Evolutionary conservation across 2,329 filamentous ascomycete genomes (phyloP).

Genomic region (Phialemoniopsis sp.): DNA sequence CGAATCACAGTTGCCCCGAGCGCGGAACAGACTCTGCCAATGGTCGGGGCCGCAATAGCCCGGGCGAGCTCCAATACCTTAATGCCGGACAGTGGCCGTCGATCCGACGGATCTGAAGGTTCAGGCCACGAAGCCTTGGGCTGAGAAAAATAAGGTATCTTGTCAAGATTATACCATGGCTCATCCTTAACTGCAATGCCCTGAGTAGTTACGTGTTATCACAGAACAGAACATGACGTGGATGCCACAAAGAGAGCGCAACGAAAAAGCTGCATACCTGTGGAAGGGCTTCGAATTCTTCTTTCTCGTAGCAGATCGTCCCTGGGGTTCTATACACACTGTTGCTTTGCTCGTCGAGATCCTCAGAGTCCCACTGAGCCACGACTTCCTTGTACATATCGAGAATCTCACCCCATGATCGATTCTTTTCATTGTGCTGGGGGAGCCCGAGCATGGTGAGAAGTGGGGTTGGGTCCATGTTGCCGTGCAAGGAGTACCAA

Average conservation of each 20-base stretch:
- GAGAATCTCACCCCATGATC: conserved; percentile 17
- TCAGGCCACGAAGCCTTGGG: conserved; percentile 26
- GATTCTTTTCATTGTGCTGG: conserved; percentile 15
- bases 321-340: conserved; percentile 35
- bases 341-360: conserved; percentile 35
- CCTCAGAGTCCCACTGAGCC: conserved; percentile 25
- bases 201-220: no score
- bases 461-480: conserved; percentile 35
- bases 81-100: conserved; percentile 36
- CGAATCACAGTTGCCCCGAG: conserved; percentile 42
- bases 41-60: conserved; percentile 40
- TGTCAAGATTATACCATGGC: no score
- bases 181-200: conserved; percentile 28
- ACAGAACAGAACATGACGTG: no score
- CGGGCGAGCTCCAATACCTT: conserved; percentile 46
- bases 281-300: conserved; percentile 37
- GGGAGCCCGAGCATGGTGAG: conserved; percentile 41
- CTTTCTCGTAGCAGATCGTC: conserved; percentile 36
- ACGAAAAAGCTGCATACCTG: no score
- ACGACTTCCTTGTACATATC: conserved; percentile 22
- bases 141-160: no score
- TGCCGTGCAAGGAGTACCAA: conserved; percentile 49
- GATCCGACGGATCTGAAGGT: conserved; percentile 18
- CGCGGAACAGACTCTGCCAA: conserved; percentile 35
- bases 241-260: no score